Evolutionary conservation across 164 flowering plant species (phyloP).

Genomic region (Akebia trifoliata): DNA sequence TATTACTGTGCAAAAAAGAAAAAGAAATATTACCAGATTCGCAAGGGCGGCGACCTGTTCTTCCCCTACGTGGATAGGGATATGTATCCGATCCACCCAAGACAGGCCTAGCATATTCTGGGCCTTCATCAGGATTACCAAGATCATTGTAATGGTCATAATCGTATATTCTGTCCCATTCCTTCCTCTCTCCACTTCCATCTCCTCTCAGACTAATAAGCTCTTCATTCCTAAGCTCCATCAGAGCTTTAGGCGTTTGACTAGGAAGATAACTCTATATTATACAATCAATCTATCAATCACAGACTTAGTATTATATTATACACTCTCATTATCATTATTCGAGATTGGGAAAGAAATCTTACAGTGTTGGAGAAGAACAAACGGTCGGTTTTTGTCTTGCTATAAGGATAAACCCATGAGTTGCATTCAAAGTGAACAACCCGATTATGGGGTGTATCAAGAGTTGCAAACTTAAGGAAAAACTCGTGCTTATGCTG

Average conservation of each 20-base stretch:
- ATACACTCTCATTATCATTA: too few relatives aligned
- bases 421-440: conserved; percentile 54
- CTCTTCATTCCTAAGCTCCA: conserved; percentile 54
- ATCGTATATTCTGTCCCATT: conserved; percentile 83
- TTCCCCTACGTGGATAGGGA: conserved; percentile 83
- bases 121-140: conserved; percentile 60
- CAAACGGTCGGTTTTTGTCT: conserved; percentile 23
- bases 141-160: conserved; percentile 81
- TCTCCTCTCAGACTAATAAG: conserved; percentile 60
- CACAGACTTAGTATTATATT: too few relatives aligned
- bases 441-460: conserved; percentile 3
- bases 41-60: conserved; percentile 65
- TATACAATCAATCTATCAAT: background rate
- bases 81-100: conserved; percentile 71
- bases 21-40: conserved; percentile 30
- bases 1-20: background rate
- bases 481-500: conserved; percentile 39
- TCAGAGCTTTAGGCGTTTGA: conserved; percentile 57
- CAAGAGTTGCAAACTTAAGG: conserved; percentile 24
- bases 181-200: conserved; percentile 57
- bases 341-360: too few relatives aligned
- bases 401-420: conserved; percentile 44
- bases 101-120: conserved; percentile 40
- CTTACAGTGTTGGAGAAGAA: conserved; percentile 57
- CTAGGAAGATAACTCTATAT: conserved; percentile 64